phyloP scores from a whole-genome alignment of 805 yeast species.

The Wickerhamomyces hampshirensis region DNA sequence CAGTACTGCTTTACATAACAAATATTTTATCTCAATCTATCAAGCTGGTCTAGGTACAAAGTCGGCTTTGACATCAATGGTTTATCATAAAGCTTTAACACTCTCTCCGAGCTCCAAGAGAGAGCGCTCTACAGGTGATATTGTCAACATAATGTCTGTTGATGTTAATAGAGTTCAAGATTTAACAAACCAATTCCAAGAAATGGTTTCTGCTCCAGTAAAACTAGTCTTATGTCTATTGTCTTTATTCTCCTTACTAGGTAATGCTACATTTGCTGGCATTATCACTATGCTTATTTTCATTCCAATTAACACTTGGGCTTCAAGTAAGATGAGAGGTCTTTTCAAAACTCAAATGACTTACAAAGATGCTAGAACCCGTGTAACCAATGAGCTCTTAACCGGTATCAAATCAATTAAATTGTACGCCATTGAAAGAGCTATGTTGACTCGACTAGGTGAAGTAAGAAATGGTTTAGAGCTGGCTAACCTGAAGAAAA shows the following conservation, averaged over 20 bases:
- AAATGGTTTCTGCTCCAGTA: slow-evolving; percentile 54
- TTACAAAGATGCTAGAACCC: slow-evolving; percentile 55
- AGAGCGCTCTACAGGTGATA: slow-evolving; percentile 67
- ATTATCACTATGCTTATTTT: slow-evolving; percentile 45
- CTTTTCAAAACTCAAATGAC: slow-evolving; percentile 55
- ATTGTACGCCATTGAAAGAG: slow-evolving; percentile 65
- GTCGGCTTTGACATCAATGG: slow-evolving; percentile 59
- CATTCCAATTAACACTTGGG: slow-evolving; percentile 51
- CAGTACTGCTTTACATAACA: slow-evolving; percentile 62
- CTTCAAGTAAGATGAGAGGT: slow-evolving; percentile 41
- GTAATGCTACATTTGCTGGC: slow-evolving; percentile 57
- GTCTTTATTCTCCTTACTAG: slow-evolving; percentile 52
- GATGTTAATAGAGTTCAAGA: slow-evolving; percentile 66
- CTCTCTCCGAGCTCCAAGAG: slow-evolving; percentile 64
- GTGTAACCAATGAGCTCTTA: slow-evolving; percentile 54
- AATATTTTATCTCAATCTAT: slow-evolving; percentile 53
- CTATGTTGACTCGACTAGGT: slow-evolving; percentile 49
- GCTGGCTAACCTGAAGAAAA: slow-evolving; percentile 43
- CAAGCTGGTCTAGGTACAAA: slow-evolving; percentile 63
- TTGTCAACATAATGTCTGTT: slow-evolving; percentile 72
- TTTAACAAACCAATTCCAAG: slow-evolving; percentile 48
- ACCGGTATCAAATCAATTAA: slow-evolving; percentile 60
- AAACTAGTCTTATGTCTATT: slow-evolving; percentile 47
- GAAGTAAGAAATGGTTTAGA: slow-evolving; percentile 57
- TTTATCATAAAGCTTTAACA: slow-evolving; percentile 65